These are phyloP conservation scores for Ochetophila trinervis DNA, from an alignment of 306 rosid species.

Conservation along the genomic window DNA sequence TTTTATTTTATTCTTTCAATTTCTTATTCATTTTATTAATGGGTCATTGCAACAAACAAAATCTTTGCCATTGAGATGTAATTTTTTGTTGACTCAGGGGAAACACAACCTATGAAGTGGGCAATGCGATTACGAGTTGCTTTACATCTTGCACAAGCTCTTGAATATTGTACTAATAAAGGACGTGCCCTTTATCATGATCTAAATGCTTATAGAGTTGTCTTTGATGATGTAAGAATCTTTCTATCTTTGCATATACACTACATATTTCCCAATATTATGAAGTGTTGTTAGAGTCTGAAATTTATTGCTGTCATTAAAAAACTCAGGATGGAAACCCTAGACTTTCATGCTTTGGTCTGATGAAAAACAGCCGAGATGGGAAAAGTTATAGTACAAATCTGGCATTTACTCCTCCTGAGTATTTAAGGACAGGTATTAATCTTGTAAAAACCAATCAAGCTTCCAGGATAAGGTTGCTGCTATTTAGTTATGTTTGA, in stretches of 20 bases:
- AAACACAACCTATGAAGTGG: conserved; percentile 90
- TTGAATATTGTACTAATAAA: conserved; percentile 86
- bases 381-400: conserved; percentile 97
- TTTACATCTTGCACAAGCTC: conserved; percentile 85
- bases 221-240: conserved; percentile 79
- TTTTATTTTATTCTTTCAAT: background rate
- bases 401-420: conserved; percentile 94
- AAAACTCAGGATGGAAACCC: conserved; percentile 78
- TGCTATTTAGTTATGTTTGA: background rate
- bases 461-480: conserved; percentile 5
- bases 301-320: conserved; percentile 14
- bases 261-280: background rate
- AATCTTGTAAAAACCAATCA: conserved; percentile 3
- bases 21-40: background rate
- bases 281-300: conserved; percentile 3
- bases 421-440: conserved; percentile 85
- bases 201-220: conserved; percentile 89
- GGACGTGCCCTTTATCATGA: conserved; percentile 95
- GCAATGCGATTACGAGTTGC: conserved; percentile 96
- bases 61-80: conserved; percentile 10
- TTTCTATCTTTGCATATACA: background rate
- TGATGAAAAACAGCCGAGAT: conserved; percentile 97
- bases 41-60: background rate
- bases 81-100: conserved; percentile 60
- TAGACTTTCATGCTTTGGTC: conserved; percentile 92